phyloP scores from a whole-genome alignment of 179 eudicot genomes.

The Camellia oleifera region DNA sequence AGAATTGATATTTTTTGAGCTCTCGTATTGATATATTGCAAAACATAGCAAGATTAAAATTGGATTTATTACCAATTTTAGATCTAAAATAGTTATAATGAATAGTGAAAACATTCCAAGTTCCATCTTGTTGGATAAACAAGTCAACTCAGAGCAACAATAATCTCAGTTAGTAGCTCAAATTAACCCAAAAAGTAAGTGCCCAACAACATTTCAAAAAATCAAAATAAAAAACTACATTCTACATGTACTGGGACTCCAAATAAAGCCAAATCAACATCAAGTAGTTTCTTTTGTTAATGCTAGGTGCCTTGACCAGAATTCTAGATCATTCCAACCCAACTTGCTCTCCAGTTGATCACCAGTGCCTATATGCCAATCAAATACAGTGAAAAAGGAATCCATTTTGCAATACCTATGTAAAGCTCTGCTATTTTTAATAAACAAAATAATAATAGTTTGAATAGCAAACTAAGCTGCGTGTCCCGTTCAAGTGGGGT shows the following conservation, averaged over 20 bases:
- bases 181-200: background rate
- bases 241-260: background rate
- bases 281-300: background rate
- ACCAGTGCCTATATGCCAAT: background rate
- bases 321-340: background rate
- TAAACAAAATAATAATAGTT: background rate
- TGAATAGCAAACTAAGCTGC: no score
- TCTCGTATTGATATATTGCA: conserved; percentile 84
- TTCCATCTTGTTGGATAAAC: background rate
- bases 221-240: background rate
- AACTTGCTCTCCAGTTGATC: background rate
- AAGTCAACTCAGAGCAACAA: background rate
- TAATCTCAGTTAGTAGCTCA: background rate
- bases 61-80: background rate
- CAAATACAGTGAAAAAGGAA: background rate
- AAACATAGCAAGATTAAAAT: conserved; percentile 17
- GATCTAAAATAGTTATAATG: background rate
- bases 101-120: conserved; percentile 6
- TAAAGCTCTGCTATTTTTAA: background rate
- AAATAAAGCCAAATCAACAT: background rate
- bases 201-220: background rate
- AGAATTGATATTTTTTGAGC: conserved; percentile 84
- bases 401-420: background rate
- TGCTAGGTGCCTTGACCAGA: no score
- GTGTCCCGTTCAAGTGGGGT: no score